Conservation (phyloP, 495 filamentous ascomycete genomes). For the Coniosporium apollinis region DNA sequence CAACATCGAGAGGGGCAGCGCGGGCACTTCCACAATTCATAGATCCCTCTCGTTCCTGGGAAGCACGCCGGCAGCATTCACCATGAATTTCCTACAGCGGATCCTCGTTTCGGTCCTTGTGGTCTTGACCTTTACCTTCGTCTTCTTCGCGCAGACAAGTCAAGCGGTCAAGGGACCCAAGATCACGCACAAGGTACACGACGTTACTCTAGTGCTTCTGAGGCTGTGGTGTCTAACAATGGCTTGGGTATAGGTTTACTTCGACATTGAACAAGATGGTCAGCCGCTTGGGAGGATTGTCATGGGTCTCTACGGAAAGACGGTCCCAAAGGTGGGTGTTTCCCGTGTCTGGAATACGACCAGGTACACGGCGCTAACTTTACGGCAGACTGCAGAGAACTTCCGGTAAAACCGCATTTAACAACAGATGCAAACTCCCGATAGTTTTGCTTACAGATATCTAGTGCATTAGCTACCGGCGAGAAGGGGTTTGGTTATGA, state of each 20-base stretch:
- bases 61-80: too few relatives aligned
- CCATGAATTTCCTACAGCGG: conserved; percentile 40
- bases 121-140: conserved; percentile 52
- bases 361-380: conserved; percentile 2
- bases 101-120: conserved; percentile 51
- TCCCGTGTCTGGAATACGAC: too few relatives aligned
- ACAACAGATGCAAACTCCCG: conserved; percentile 3
- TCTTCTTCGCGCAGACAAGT: conserved; percentile 53
- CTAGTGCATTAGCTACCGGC: conserved; percentile 77
- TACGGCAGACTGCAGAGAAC: conserved; percentile 70
- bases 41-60: too few relatives aligned
- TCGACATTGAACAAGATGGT: conserved; percentile 86
- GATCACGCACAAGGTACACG: conserved; percentile 75
- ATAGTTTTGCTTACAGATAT: too few relatives aligned
- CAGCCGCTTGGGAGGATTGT: conserved; percentile 72
- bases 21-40: too few relatives aligned
- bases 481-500: conserved; percentile 96
- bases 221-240: too few relatives aligned
- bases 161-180: conserved; percentile 79
- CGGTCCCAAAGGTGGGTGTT: conserved; percentile 60
- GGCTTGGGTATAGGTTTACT: conserved; percentile 78
- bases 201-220: too few relatives aligned
- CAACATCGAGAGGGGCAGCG: too few relatives aligned
- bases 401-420: conserved; percentile 54
- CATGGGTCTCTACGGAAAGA: conserved; percentile 94